These are phyloP conservation scores for Colletotrichum liriopes DNA, from an alignment of 2,329 filamentous ascomycete genomes.

Conservation along the genomic window DNA sequence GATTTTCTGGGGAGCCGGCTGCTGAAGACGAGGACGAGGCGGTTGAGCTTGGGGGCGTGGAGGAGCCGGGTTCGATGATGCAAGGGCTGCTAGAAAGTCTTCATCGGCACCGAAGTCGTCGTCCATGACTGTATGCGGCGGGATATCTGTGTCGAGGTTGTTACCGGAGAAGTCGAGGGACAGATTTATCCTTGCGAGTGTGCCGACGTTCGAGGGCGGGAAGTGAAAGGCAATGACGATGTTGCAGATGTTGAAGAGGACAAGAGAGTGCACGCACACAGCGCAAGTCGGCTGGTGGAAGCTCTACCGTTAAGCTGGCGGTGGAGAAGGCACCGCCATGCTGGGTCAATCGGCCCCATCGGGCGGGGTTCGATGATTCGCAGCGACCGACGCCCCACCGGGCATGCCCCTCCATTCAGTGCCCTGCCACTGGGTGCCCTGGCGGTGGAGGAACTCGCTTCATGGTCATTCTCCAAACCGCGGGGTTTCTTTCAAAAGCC, in stretches of 20 bases:
- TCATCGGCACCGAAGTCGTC: conserved; percentile 73
- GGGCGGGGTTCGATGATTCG: background rate
- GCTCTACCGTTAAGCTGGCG: background rate
- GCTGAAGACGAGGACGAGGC: conserved; percentile 52
- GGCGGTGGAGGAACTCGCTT: background rate
- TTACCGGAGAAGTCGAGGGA: background rate
- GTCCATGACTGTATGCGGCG: conserved; percentile 54
- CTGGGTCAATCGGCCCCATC: background rate
- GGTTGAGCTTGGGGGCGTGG: conserved; percentile 44
- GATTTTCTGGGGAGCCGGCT: conserved; percentile 55
- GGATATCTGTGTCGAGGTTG: background rate
- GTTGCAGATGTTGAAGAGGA: background rate
- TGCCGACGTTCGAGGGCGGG: background rate
- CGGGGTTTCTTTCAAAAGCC: background rate
- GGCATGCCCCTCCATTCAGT: no score
- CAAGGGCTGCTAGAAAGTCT: conserved; percentile 70
- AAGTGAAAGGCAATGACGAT: background rate
- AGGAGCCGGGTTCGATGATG: conserved; percentile 60
- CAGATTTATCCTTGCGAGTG: background rate
- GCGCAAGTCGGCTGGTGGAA: background rate
- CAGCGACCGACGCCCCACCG: background rate
- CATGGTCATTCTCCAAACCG: background rate
- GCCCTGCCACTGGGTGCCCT: background rate
- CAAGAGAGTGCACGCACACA: background rate
- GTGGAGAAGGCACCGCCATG: background rate